Evolutionary conservation across 2,329 filamentous ascomycete genomes (phyloP), one percentile per base, ranked within the genome.

Genomic region (Coniosporium tulheliwenetii): DNA sequence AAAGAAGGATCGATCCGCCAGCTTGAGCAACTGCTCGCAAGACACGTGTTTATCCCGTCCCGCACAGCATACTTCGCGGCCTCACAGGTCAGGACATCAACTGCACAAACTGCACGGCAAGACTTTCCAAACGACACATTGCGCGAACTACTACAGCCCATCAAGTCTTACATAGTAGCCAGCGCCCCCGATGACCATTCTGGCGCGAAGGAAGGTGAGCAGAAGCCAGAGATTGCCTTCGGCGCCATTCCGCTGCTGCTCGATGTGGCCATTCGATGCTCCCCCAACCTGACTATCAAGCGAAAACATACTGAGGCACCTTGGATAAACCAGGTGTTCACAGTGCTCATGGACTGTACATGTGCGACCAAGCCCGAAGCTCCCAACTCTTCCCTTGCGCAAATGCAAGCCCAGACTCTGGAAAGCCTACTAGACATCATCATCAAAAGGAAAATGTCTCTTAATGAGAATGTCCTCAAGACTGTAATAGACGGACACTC

Each of bases 271-370:
- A 53, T 68, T 8, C 58, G 61, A 31, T 60, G 56, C 29, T 59
- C 58, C 5, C 56, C 61, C 16, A 57, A 56, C 3, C 55, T 54
- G 13, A 65, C 59, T 3, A 58, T 61, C 8, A 61, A 58, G 41
- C 56, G 58, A 42, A 60, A 56, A 15, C 47, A 57, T 8, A 50
- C 55, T 7, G 64, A 67, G 44, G 53, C 51, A 33, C 58, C 64
- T 3, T 69, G 66, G 66, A 51, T 67, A 8, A 62, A 68, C 39
- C 50, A 53, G 10, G 49, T 61, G 8, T 61, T 67, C 38, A 42
- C 51, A 5, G 53, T 55, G 1, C 51, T 67, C 8, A 46, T 52
- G 5, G 53, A 59, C 38, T 63, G 19, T 26, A 26, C 19, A 26
- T 26, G 19, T 26, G 19, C 19, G 19, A 26, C 19, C 19, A 26